Conservation (phyloP, 2,329 filamentous ascomycete species). For the Xylaria sp. region DNA sequence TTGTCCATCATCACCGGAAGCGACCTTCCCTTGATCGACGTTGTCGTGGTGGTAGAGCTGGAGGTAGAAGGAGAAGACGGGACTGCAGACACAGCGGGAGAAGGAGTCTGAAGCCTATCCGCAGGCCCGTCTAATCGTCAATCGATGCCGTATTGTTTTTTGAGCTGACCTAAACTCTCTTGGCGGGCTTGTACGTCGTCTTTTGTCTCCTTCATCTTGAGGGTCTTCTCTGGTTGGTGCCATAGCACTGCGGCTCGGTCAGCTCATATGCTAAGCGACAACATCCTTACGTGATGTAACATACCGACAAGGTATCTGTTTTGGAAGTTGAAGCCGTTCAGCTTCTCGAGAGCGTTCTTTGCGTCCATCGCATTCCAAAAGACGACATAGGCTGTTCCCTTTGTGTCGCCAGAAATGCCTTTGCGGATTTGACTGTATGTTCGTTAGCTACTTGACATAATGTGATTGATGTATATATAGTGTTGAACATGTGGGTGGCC, state of each 20-base stretch:
- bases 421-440: conserved; percentile 87
- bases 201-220: conserved; percentile 90
- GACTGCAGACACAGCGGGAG: conserved; percentile 60
- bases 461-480: neutral
- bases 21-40: conserved; percentile 37
- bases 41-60: conserved; percentile 35
- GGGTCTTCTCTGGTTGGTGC: conserved; percentile 70
- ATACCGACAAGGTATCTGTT: conserved; percentile 97
- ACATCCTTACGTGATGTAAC: conserved; percentile 45
- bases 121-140: conserved; percentile 81
- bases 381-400: conserved; percentile 98
- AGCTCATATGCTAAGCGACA: conserved; percentile 10
- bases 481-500: conserved; percentile 6
- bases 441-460: conserved; percentile 29
- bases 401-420: conserved; percentile 95
- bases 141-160: conserved; percentile 97
- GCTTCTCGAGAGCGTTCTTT: conserved; percentile 97
- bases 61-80: conserved; percentile 56
- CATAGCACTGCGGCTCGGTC: conserved; percentile 56
- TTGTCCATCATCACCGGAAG: conserved; percentile 34
- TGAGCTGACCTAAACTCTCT: conserved; percentile 97
- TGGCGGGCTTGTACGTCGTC: conserved; percentile 92
- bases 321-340: conserved; percentile 99
- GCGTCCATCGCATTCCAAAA: conserved; percentile 99
- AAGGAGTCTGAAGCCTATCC: conserved; percentile 54